Evolutionary conservation across 2,329 filamentous ascomycete species (phyloP).

Genomic region (Fusarium brachygibbosum): DNA sequence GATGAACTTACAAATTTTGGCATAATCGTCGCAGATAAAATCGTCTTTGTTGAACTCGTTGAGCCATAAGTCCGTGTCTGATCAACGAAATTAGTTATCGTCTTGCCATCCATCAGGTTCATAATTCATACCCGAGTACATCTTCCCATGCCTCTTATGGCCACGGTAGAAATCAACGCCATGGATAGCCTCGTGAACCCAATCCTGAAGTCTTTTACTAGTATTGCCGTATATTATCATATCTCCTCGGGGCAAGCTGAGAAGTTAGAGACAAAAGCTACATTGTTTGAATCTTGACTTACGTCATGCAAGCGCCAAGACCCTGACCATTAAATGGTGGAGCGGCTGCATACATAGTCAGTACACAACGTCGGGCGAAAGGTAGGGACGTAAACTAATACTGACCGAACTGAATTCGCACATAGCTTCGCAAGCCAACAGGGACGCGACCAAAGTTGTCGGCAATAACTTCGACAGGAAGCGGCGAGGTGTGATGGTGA

Average conservation of each 20-base stretch:
- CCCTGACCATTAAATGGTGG: background rate
- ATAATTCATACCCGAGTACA: background rate
- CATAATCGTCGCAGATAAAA: background rate
- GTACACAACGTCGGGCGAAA: background rate
- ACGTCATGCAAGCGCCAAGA: background rate
- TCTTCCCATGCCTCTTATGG: background rate
- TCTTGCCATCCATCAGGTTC: background rate
- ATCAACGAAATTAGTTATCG: background rate
- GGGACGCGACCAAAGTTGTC: slow-evolving; percentile 1
- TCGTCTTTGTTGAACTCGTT: background rate
- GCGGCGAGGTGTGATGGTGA: background rate
- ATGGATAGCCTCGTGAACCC: background rate
- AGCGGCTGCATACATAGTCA: background rate
- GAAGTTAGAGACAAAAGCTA: background rate
- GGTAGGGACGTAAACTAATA: no score
- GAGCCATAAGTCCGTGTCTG: background rate
- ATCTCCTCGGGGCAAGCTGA: background rate
- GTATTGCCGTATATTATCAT: background rate
- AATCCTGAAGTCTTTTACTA: background rate
- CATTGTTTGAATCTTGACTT: background rate
- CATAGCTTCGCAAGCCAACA: background rate
- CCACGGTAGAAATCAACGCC: background rate
- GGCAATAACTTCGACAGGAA: background rate
- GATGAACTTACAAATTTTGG: background rate
- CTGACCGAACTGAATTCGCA: background rate